Percentiles rank a stretch among this genome's conserved stretches.
These are phyloP conservation scores for Penstemon barbatus DNA, from an alignment of 257 asterid species.

Conservation along the genomic window DNA sequence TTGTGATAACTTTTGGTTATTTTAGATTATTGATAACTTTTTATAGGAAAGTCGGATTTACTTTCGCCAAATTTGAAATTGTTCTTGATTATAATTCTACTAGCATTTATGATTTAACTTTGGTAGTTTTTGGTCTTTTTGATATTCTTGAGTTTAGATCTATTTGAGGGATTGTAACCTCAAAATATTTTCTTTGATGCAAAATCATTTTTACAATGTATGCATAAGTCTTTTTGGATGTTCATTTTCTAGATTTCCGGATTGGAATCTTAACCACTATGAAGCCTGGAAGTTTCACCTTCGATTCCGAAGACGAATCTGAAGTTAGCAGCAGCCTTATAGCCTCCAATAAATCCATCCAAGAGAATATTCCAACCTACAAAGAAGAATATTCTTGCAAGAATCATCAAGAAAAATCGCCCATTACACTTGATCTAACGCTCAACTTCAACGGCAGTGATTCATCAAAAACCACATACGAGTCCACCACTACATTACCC, in stretches of 20 bases:
- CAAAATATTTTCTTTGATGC: neutral
- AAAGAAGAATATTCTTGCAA: conserved; percentile 29
- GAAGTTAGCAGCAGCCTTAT: conserved; percentile 65
- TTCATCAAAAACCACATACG: conserved; percentile 29
- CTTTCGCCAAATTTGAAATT: no score
- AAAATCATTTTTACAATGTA: no score
- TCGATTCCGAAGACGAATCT: conserved; percentile 79
- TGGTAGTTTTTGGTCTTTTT: no score
- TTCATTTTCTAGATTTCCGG: neutral
- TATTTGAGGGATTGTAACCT: neutral
- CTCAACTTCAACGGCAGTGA: conserved; percentile 51
- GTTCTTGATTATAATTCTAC: no score
- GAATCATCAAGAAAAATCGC: conserved; percentile 27
- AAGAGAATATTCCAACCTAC: conserved; percentile 44
- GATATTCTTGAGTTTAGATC: no score
- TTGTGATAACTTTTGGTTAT: no score
- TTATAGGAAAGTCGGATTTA: no score
- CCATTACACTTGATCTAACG: conserved; percentile 67
- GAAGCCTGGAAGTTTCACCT: conserved; percentile 51
- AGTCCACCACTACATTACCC: conserved; percentile 23
- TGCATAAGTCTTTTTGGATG: conserved; percentile 14
- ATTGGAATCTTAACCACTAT: conserved; percentile 23
- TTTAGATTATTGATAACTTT: no score
- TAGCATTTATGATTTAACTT: no score
- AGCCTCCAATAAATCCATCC: conserved; percentile 55